These are phyloP conservation scores for Auriscalpium orientale DNA, from an alignment of 768 basidiomycete species.

Conservation along the genomic window DNA sequence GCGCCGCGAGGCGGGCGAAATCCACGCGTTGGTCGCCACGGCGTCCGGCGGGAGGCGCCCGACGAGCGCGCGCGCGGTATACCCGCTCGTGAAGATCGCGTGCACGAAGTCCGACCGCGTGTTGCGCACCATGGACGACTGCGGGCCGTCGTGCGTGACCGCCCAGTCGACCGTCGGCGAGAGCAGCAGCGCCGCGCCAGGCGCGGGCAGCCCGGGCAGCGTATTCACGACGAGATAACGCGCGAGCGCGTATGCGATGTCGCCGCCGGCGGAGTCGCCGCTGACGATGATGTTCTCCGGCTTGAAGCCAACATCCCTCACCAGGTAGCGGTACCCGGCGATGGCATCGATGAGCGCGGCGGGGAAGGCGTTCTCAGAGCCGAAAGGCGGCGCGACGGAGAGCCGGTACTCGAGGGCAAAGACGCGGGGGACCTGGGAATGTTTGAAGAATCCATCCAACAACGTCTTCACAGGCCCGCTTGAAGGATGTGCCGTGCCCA, in stretches of 20 bases:
- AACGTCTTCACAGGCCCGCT: too few relatives aligned
- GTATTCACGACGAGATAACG: slow-evolving; percentile 42
- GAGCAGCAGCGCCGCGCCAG: slow-evolving; percentile 2
- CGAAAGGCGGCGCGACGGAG: slow-evolving; percentile 35
- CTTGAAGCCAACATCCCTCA: slow-evolving; percentile 45
- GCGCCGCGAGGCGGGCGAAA: slow-evolving; percentile 13
- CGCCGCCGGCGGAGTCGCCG: slow-evolving; percentile 79
- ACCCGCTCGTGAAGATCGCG: not conserved
- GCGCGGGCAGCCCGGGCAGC: not conserved
- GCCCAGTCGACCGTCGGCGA: slow-evolving; percentile 7
- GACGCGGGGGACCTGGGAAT: slow-evolving; percentile 5
- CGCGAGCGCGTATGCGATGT: slow-evolving; percentile 56
- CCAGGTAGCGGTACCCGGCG: slow-evolving; percentile 66
- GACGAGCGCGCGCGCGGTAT: slow-evolving; percentile 6
- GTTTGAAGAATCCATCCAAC: slow-evolving; percentile 11
- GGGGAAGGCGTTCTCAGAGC: slow-evolving; percentile 55
- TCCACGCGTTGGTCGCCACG: slow-evolving; percentile 6
- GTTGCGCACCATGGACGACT: slow-evolving; percentile 5
- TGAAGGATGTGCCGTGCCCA: too few relatives aligned
- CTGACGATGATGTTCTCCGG: slow-evolving; percentile 57
- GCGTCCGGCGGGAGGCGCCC: slow-evolving; percentile 7
- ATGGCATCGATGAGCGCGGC: slow-evolving; percentile 68
- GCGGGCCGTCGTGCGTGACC: not conserved
- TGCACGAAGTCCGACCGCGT: slow-evolving; percentile 3
- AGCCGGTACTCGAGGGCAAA: slow-evolving; percentile 44